Evolutionary conservation across 108 stramenopile genomes (phyloP).

Genomic region (Cylindrotheca closterium): DNA sequence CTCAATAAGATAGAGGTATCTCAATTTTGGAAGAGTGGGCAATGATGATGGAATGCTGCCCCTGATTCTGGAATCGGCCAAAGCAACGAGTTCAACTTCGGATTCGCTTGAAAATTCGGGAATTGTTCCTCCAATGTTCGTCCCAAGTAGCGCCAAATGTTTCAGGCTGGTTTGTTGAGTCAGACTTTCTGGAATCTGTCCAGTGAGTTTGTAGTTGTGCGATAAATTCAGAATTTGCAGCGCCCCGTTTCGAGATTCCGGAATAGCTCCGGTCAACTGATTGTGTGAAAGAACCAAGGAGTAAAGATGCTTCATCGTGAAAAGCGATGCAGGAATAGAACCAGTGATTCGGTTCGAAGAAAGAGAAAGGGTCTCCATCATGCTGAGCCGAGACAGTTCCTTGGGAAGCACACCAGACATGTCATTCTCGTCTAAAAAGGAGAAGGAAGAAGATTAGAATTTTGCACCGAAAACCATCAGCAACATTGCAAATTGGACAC

Average conservation of each 20-base stretch:
- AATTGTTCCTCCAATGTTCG: background rate
- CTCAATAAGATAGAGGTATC: background rate
- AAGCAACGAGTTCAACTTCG: background rate
- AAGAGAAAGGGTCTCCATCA: background rate
- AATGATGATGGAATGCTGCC: conserved; percentile 18
- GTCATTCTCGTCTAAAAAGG: background rate
- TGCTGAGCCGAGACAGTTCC: background rate
- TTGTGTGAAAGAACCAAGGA: background rate
- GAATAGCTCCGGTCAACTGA: background rate
- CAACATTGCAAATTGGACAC: background rate
- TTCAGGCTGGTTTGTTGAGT: background rate
- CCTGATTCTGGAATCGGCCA: background rate
- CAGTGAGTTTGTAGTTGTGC: background rate
- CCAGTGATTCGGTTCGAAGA: background rate
- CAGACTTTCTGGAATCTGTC: background rate
- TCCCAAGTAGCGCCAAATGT: background rate
- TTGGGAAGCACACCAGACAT: background rate
- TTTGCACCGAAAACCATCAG: background rate
- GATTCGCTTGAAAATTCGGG: background rate
- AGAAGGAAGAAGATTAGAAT: background rate
- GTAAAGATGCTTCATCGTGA: background rate
- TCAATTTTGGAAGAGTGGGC: conserved; percentile 1
- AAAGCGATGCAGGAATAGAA: background rate
- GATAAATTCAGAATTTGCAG: background rate
- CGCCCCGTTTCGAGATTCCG: background rate